These are phyloP conservation scores for Penicillium diatomitis DNA, from an alignment of 495 filamentous ascomycete species.

Conservation along the genomic window DNA sequence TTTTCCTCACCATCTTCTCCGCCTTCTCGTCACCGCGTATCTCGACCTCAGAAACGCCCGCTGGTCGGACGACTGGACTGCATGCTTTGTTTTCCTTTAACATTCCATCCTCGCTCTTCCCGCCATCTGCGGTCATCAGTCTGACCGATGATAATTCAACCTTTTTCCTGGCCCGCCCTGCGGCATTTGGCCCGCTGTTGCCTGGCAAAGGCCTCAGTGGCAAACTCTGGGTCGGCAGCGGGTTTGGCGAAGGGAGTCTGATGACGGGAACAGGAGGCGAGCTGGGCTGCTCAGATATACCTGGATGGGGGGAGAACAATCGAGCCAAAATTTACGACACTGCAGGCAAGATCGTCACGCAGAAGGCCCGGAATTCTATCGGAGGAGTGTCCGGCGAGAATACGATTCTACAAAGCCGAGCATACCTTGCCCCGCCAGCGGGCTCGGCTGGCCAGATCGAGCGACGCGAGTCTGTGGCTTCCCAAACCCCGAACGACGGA, in stretches of 20 bases:
- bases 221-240: slow-evolving; percentile 82
- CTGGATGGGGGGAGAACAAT: slow-evolving; percentile 66
- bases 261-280: slow-evolving; percentile 60
- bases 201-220: slow-evolving; percentile 70
- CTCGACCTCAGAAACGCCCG: slow-evolving; percentile 30
- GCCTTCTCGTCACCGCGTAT: slow-evolving; percentile 35
- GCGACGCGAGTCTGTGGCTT: slow-evolving; percentile 6
- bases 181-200: slow-evolving; percentile 80
- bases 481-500: slow-evolving; percentile 55
- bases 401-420: slow-evolving; percentile 10
- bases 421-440: slow-evolving; percentile 19
- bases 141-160: slow-evolving; percentile 97
- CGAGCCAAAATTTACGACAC: slow-evolving; percentile 23
- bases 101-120: slow-evolving; percentile 71
- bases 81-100: slow-evolving; percentile 55
- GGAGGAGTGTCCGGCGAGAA: slow-evolving; percentile 17
- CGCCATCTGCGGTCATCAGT: slow-evolving; percentile 88
- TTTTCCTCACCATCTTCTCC: slow-evolving; percentile 43
- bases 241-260: slow-evolving; percentile 66
- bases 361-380: slow-evolving; percentile 21
- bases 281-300: slow-evolving; percentile 96
- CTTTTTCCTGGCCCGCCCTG: slow-evolving; percentile 86
- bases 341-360: slow-evolving; percentile 16
- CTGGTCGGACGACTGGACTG: slow-evolving; percentile 35
- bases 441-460: slow-evolving; percentile 16